Evolutionary conservation across 2,329 filamentous ascomycete species (phyloP).

Genomic region (Didymella pinodella): DNA sequence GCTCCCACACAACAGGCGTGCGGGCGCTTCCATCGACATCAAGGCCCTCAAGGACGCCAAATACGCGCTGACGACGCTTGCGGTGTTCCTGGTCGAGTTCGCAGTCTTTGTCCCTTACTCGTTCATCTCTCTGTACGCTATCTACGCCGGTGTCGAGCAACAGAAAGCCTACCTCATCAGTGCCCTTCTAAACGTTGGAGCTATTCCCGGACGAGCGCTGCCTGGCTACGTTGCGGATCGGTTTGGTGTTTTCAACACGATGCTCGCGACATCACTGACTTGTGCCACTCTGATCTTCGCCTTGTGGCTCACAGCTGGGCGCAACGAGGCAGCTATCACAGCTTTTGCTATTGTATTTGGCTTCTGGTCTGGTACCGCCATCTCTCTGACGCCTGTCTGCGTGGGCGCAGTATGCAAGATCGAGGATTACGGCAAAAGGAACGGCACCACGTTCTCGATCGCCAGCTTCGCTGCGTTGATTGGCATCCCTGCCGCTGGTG

Average conservation of each 20-base stretch:
- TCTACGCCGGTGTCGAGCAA: slow-evolving; percentile 40
- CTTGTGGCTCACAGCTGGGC: slow-evolving; percentile 61
- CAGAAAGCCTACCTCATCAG: slow-evolving; percentile 40
- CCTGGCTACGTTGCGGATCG: slow-evolving; percentile 63
- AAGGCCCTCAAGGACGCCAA: slow-evolving; percentile 36
- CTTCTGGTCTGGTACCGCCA: slow-evolving; percentile 71
- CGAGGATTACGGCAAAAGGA: slow-evolving; percentile 71
- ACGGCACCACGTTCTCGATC: slow-evolving; percentile 67
- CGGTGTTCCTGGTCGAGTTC: slow-evolving; percentile 61
- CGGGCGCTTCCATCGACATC: slow-evolving; percentile 48
- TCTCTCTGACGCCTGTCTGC: slow-evolving; percentile 68
- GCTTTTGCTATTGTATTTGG: slow-evolving; percentile 72
- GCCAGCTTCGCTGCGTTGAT: slow-evolving; percentile 70
- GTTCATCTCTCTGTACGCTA: slow-evolving; percentile 58
- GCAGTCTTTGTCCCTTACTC: slow-evolving; percentile 68
- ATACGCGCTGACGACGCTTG: slow-evolving; percentile 33
- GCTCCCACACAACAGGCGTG: slow-evolving; percentile 51
- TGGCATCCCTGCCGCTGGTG: slow-evolving; percentile 71
- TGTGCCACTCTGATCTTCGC: slow-evolving; percentile 58
- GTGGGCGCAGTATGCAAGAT: slow-evolving; percentile 75
- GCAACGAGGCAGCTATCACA: slow-evolving; percentile 64
- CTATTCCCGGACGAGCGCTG: slow-evolving; percentile 61
- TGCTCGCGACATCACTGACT: slow-evolving; percentile 58
- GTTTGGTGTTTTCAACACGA: slow-evolving; percentile 62
- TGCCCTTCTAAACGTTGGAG: slow-evolving; percentile 60